These are phyloP conservation scores for Saccharomyces hybrid DNA, from an alignment of 1,139 yeast species.

Conservation along the genomic window DNA sequence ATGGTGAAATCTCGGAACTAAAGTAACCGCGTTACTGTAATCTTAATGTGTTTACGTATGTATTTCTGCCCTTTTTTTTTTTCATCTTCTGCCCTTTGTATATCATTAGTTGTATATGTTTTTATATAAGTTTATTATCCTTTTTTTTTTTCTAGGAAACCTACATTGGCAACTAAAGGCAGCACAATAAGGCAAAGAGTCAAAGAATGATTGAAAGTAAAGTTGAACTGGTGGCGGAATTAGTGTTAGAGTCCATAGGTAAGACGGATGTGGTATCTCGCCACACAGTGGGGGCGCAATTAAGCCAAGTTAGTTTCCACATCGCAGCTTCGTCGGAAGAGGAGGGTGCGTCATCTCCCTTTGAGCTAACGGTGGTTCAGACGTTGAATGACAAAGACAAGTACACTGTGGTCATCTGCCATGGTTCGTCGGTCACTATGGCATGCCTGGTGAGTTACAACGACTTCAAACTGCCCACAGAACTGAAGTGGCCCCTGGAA, in stretches of 20 bases:
- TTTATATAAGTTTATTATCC: not conserved
- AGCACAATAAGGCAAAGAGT: not conserved
- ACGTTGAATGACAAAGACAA: not conserved
- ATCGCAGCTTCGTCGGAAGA: not conserved
- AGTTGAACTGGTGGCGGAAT: not conserved
- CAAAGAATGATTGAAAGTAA: not conserved
- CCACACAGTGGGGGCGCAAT: not conserved
- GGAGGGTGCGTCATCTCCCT: not conserved
- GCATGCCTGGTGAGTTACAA: not conserved
- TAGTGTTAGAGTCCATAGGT: not conserved
- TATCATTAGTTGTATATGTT: not conserved
- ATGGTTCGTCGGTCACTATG: not conserved
- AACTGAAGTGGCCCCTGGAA: not conserved
- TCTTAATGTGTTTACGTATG: not conserved
- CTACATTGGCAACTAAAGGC: not conserved
- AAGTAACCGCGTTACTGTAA: constrained; percentile 21
- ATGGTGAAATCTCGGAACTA: constrained; percentile 39
- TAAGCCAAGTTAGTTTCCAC: not conserved
- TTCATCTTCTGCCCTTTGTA: not conserved
- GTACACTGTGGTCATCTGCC: not conserved
- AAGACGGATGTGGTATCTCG: not conserved
- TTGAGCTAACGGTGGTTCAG: not conserved
- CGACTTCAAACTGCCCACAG: not conserved
- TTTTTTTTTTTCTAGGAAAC: not conserved
- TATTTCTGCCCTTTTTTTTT: not conserved